A percentile compares a stretch with the other conserved stretches of the same genome.
Conservation (phyloP, 2,329 filamentous ascomycete species). For the Alternaria triticimaculans region DNA sequence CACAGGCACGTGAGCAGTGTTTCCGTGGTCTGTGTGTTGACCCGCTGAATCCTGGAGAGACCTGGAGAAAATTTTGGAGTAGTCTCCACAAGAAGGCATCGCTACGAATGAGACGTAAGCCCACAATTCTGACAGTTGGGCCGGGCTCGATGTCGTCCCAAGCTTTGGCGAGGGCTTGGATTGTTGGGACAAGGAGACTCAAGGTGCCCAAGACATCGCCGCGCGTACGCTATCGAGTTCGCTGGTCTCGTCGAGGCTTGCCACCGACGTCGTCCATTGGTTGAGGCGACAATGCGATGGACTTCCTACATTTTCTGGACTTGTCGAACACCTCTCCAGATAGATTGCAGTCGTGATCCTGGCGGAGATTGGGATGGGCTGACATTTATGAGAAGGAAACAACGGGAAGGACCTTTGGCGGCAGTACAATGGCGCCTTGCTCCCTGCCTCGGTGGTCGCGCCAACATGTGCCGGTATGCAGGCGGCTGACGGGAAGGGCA, state of each 20-base stretch:
- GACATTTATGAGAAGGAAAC: neutral
- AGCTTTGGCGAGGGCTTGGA: conserved; percentile 10
- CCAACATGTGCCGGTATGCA: neutral
- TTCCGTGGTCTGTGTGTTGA: neutral
- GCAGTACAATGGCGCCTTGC: neutral
- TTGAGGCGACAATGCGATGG: neutral
- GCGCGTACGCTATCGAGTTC: conserved; percentile 8
- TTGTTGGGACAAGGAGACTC: conserved; percentile 13
- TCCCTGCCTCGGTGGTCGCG: conserved; percentile 2
- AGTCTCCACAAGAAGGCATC: conserved; percentile 4
- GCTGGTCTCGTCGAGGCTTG: conserved; percentile 4
- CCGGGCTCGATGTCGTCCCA: neutral
- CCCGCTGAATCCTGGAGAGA: neutral
- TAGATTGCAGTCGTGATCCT: neutral
- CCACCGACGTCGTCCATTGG: neutral
- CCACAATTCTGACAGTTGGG: conserved; percentile 1
- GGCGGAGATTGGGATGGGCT: neutral
- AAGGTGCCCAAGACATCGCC: conserved; percentile 12
- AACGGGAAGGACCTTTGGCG: conserved; percentile 1
- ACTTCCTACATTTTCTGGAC: neutral
- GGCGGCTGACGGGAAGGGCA: conserved; percentile 9
- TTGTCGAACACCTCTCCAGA: neutral
- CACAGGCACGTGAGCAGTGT: conserved; percentile 5
- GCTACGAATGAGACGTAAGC: neutral
- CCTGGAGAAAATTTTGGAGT: conserved; percentile 13